phyloP scores from a whole-genome alignment of 2,329 filamentous ascomycete species.

The Coniella lustricola region DNA sequence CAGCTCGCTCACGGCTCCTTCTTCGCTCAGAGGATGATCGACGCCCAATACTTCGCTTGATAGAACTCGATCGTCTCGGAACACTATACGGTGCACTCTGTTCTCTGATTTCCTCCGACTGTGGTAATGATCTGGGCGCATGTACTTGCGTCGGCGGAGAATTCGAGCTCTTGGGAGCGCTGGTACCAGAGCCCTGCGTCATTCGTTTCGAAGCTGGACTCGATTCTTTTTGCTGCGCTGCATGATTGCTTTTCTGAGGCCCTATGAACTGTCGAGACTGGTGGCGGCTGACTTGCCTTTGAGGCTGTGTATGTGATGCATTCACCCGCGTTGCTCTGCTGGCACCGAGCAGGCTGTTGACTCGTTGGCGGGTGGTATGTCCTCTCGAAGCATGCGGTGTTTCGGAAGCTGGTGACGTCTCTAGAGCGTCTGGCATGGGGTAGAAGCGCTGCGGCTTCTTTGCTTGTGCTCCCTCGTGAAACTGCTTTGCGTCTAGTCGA shows the following conservation, averaged over 20 bases:
- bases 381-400: neutral
- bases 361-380: neutral
- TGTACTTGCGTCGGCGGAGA: neutral
- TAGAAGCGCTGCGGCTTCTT: conserved; percentile 13
- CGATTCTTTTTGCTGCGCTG: too few species aligned
- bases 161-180: neutral
- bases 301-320: neutral
- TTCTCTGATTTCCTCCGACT: neutral
- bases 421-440: neutral
- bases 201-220: too few species aligned
- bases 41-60: neutral
- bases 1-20: neutral
- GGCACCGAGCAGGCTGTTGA: conserved; percentile 1
- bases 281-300: neutral
- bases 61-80: conserved; percentile 7
- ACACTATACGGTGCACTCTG: neutral
- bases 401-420: neutral
- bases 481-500: conserved; percentile 6
- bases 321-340: neutral
- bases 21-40: conserved; percentile 5
- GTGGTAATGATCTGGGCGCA: neutral
- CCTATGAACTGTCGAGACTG: too few species aligned
- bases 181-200: too few species aligned
- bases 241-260: too few species aligned
- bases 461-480: conserved; percentile 8